Evolutionary conservation across 2,329 filamentous ascomycete species (phyloP).

Genomic region (Aspergillus sp.): DNA sequence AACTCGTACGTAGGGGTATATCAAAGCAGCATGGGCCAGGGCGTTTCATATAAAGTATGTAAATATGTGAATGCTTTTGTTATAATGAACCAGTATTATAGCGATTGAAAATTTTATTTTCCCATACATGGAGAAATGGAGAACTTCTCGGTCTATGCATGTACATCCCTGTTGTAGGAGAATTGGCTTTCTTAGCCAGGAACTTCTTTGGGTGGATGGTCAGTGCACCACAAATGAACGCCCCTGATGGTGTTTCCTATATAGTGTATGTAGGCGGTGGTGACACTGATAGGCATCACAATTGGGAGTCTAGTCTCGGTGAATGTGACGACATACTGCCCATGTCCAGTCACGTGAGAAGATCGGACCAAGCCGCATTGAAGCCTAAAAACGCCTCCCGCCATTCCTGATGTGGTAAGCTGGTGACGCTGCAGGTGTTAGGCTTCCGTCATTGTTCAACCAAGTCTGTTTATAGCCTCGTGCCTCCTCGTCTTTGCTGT

Average conservation of each 20-base stretch:
- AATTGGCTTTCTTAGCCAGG: neutral
- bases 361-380: constrained; percentile 10
- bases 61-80: neutral
- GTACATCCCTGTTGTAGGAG: neutral
- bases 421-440: constrained; percentile 4
- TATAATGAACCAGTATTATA: neutral
- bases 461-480: constrained; percentile 1
- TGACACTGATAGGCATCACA: neutral
- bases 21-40: too few species aligned
- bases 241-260: too few species aligned
- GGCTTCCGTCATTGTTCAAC: constrained; percentile 14
- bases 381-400: constrained; percentile 6
- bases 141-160: neutral
- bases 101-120: neutral
- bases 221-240: too few species aligned
- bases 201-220: too few species aligned
- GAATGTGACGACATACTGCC: too few species aligned
- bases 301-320: neutral
- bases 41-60: too few species aligned
- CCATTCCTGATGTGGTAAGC: constrained; percentile 3
- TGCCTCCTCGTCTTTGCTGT: neutral
- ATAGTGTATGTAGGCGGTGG: too few species aligned
- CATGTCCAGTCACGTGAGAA: neutral
- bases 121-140: neutral
- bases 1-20: too few species aligned